Conservation (phyloP, 306 rosid species). For the Urtica urens region DNA sequence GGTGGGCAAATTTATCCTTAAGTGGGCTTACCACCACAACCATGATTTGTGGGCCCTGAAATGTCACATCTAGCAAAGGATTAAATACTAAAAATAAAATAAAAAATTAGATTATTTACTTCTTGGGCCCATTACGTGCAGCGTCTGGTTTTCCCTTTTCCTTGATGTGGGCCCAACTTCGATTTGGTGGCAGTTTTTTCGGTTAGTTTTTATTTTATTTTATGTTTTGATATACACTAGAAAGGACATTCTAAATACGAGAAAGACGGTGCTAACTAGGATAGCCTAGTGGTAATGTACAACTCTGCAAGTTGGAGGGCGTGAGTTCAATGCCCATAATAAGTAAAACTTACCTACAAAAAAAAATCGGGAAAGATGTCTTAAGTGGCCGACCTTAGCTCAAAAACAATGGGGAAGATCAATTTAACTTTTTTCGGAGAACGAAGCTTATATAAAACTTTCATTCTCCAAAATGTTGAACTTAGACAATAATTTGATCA, state of each 20-base stretch:
- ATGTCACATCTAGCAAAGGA: constrained; percentile 7
- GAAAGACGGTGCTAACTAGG: too few species aligned
- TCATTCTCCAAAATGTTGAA: too few species aligned
- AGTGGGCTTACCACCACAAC: constrained; percentile 9
- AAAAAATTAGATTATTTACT: neutral
- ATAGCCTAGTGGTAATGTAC: too few species aligned
- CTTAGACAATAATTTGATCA: too few species aligned
- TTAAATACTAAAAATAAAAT: neutral
- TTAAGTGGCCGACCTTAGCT: constrained; percentile 13
- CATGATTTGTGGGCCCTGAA: constrained; percentile 10
- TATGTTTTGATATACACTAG: too few species aligned
- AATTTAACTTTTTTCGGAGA: too few species aligned
- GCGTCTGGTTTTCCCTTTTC: constrained; percentile 1
- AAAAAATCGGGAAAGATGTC: constrained; percentile 1
- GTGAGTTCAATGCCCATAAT: too few species aligned
- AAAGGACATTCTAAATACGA: too few species aligned
- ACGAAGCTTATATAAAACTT: too few species aligned
- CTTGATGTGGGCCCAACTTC: constrained; percentile 2
- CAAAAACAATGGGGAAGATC: too few species aligned
- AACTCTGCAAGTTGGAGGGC: too few species aligned
- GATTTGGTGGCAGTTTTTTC: constrained; percentile 12
- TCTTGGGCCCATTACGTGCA: constrained; percentile 3
- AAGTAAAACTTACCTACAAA: neutral
- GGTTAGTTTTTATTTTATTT: neutral
- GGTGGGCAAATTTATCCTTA: constrained; percentile 10